Percentiles rank a stretch among this genome's conserved stretches.
Evolutionary conservation across 2,329 filamentous ascomycete species (phyloP).

Genomic region (Aspergillus sp.): DNA sequence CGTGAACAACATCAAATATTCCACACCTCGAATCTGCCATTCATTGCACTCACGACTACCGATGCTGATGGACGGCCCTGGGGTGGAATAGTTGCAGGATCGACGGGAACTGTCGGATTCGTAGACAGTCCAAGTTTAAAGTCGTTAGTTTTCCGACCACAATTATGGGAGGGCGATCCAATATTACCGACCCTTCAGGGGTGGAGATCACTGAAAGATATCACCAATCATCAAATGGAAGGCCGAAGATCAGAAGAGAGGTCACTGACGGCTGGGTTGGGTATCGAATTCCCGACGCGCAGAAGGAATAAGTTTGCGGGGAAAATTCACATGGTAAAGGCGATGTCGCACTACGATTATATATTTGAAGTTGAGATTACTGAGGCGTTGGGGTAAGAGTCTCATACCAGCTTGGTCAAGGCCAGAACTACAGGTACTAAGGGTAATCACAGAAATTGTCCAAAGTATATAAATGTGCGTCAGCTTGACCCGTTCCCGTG

Average conservation of each 20-base stretch:
- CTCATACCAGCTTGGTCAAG: no score
- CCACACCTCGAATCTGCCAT: slow-evolving; percentile 3
- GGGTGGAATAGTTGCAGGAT: slow-evolving; percentile 3
- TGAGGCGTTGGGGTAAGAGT: slow-evolving; percentile 1
- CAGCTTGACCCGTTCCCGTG: not conserved
- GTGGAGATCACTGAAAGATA: not conserved
- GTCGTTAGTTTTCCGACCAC: not conserved
- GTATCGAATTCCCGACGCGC: not conserved
- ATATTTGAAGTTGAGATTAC: not conserved
- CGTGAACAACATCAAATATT: slow-evolving; percentile 10
- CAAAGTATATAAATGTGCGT: slow-evolving; percentile 10
- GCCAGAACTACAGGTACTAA: no score
- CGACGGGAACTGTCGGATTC: not conserved
- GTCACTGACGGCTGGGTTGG: not conserved
- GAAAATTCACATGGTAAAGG: not conserved
- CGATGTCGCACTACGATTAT: not conserved
- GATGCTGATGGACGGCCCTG: slow-evolving; percentile 2
- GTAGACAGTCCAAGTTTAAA: not conserved
- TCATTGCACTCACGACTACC: not conserved
- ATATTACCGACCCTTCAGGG: not conserved
- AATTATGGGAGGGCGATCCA: not conserved
- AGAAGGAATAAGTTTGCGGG: not conserved
- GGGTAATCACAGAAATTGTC: not conserved
- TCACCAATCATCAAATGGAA: not conserved
- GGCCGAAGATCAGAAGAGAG: not conserved